Base-by-base conservation (phyloP, 257 asterid genomes). In the Catharanthus roseus region DNA sequence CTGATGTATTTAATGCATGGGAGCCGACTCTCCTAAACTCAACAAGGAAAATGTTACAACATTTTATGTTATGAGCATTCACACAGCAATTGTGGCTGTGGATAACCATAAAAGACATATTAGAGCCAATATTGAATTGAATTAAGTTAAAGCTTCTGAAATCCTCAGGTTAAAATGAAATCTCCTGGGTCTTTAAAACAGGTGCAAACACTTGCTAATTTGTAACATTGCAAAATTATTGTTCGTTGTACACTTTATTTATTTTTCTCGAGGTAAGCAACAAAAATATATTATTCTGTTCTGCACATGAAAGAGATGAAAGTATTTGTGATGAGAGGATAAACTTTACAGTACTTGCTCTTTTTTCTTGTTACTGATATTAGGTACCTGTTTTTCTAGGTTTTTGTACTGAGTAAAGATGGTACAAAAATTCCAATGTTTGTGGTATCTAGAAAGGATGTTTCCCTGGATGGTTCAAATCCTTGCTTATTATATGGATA, bases 401-500 rank as follows among this genome's bases (percentile, higher is more conserved):
- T 88, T 49, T 91, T 89, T 28, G 92, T 84, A 49, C 77, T 92
- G 26, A 86, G 99, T 80, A 95, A 86, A 78, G 99, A 95, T 72
- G 95, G 96, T 62, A 81, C 89, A 11, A 73, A 51, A 55, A 84
- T 91, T 68, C 99, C 99, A 38, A 75, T 88, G 79, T 95, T 91
- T 76, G 82, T 91, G 77, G 93, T 91, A 67, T 87, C 95, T 50
- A 84, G 83, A 80, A 91, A 89, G 83, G 87, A 88, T 42, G 83
- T 95, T 73, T 19, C 73, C 71, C 74, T 95, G 73, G 97, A 91
- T 77, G 90, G 96, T 1, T 95, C 96, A 54, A 90, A 91, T 70
- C 97, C 97, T 56, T 95, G 97, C 79, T 81, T 95, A 73, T 80
- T 95, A 41, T 89, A 81, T 38, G 96, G 86, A 71, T 95, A 91